Evolutionary conservation across 164 flowering plant species (phyloP), one percentile per base, ranked within the genome.

Genomic region (Protea cynaroides): DNA sequence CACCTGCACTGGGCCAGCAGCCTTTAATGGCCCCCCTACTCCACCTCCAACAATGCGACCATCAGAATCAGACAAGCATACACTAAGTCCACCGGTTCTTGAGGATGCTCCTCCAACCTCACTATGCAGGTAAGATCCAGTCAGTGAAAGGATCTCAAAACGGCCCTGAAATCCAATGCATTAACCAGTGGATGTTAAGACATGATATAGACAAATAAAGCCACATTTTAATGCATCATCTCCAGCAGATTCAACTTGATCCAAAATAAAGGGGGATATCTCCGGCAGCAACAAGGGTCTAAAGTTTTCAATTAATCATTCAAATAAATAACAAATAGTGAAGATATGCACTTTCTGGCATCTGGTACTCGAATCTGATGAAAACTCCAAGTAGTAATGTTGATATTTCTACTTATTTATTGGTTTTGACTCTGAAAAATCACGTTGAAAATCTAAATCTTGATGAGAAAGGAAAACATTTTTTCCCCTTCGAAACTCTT

Each of bases 1-100:
- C 81, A 92, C 97, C 96, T 92, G 92, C 37, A 92, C 90, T 8
- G 94, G 97, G 40, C 94, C 89, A 24, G 87, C 94, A 62, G 97
- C 97, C 56, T 65, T 82, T 25, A 92, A 70, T 12, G 90, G 90
- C 13, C 94, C 94, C 62, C 86, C 90, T 25, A 92, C 85, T 46
- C 94, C 97, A 68, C 97, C 97, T 55, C 96, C 97, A 65, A 92
- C 70, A 29, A 92, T 84, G 72, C 78, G 89, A 25, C 97, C 97
- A 80, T 84, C 86, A 7, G 86, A 59, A 67, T 78, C 79, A 47
- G 86, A 78, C 25, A 92, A 77, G 67, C 92, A 92, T n/a, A 85
- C 83, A 76, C 94, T 89, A 36, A 92, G 87, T 56, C 94, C 96
- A 57, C 97, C 97, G 58, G 82, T 77, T 74, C 81, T 80, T 25